phyloP scores from a whole-genome alignment of 163 green algal species.

The Chlorella variabilis region DNA sequence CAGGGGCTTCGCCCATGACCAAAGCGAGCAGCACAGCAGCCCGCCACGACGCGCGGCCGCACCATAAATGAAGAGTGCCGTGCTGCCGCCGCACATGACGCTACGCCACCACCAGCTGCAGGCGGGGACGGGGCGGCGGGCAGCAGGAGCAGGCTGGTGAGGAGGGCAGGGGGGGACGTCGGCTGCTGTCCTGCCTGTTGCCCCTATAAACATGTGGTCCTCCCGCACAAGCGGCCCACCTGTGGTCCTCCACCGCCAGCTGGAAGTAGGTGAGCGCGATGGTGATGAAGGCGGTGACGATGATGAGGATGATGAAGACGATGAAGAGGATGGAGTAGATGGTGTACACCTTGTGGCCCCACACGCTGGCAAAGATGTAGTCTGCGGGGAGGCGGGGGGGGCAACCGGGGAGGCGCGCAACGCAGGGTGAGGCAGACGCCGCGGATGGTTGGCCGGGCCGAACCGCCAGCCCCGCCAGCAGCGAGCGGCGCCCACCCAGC shows the following conservation, averaged over 20 bases:
- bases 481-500: too few species aligned
- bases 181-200: too few species aligned
- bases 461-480: too few species aligned
- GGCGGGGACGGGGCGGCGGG: not conserved
- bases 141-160: not conserved
- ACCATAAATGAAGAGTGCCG: slow-evolving; percentile 89
- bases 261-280: slow-evolving; percentile 99
- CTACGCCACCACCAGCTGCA: slow-evolving; percentile 95
- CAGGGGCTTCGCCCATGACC: not conserved
- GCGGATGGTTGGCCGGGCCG: too few species aligned
- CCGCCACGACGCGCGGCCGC: too few species aligned
- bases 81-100: slow-evolving; percentile 95
- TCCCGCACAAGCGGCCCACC: slow-evolving; percentile 46
- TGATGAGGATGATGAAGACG: slow-evolving; percentile 94
- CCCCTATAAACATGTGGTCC: too few species aligned
- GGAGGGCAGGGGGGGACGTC: not conserved
- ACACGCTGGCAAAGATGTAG: slow-evolving; percentile 99
- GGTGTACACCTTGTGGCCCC: slow-evolving; percentile 98
- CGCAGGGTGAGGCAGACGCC: not conserved
- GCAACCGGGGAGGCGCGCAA: not conserved
- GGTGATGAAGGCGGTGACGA: slow-evolving; percentile 99
- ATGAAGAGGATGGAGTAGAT: slow-evolving; percentile 97
- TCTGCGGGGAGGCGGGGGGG: slow-evolving; percentile 45
- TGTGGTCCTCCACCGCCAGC: slow-evolving; percentile 96
- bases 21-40: not conserved